Base-by-base conservation (phyloP, 1,284 basidiomycete species). In the Coniophora puteana region DNA sequence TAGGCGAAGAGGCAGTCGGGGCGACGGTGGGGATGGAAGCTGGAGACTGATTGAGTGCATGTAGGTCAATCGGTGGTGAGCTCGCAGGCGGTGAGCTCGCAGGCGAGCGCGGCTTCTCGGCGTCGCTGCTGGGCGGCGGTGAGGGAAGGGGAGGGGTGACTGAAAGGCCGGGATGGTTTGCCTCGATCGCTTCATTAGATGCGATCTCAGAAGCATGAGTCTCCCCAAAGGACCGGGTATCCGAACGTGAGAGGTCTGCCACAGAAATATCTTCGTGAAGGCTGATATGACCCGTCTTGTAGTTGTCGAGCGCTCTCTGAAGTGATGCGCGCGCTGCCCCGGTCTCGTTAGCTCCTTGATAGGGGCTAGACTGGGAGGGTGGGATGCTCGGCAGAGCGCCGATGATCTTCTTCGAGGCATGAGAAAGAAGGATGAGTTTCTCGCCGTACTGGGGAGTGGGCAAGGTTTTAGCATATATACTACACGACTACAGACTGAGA, bases 161-260 rank as follows among this genome's bases (percentile, higher is more conserved):
- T 17, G 72, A 61, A 36, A 71, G 53, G 39, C 59, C 61, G 18
- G 63, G 57, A 40, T 63, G 60, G 14, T 39, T 52, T 20, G 59
- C 51, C 28, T 53, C 49, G 34, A 34, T 52, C n/a, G 55, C 54
- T 7, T 52, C 50, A 3, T 59, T 56, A 5, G 71, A 62, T 36
- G 62, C 61, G 43, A 87, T 80, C 61, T 90, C 88, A 30, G 66
- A 71, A 2, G 83, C 83, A 54, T 90, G 87, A 29, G 80, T 89
- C 59, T 83, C 83, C 8, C 87, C 87, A 53, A 90, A 90, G 58
- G 82, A 86, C 40, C 75, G 76, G 1, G 83, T 86, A 52, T 90
- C 82, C 3, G 80, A 83, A 47, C 80, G 69, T 40, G 71, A 69
- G 27, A 87, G 67, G 52, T 83, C 79, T n/a, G 68, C 62, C 5